phyloP scores from a whole-genome alignment of 352 stramenopile species.

The Globisporangium camurandrum region DNA sequence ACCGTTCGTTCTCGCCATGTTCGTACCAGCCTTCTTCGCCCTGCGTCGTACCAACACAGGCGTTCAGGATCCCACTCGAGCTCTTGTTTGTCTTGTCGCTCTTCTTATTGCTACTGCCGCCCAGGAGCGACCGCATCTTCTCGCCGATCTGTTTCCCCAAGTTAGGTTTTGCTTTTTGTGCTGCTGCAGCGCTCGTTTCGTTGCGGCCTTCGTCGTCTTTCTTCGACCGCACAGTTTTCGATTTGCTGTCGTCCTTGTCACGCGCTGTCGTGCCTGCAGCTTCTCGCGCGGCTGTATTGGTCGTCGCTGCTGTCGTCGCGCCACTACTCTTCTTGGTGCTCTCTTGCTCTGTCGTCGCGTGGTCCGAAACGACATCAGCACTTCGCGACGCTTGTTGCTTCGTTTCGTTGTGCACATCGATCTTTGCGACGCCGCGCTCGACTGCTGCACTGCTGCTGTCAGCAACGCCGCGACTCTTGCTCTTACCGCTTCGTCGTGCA shows the following conservation, averaged over 20 bases:
- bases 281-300: background rate
- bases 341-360: constrained; percentile 9
- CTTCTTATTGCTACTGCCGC: constrained; percentile 62
- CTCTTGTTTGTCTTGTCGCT: constrained; percentile 46
- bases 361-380: constrained; percentile 13
- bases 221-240: constrained; percentile 12
- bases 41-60: constrained; percentile 67
- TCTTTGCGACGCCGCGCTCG: constrained; percentile 28
- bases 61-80: constrained; percentile 75
- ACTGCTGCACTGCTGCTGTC: background rate
- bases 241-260: constrained; percentile 3
- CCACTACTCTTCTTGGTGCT: constrained; percentile 7
- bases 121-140: constrained; percentile 74
- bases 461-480: constrained; percentile 7
- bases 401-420: constrained; percentile 19
- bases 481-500: constrained; percentile 17
- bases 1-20: constrained; percentile 80
- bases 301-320: background rate
- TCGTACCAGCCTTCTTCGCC: constrained; percentile 86
- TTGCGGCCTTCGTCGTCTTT: constrained; percentile 54
- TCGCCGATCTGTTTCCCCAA: constrained; percentile 75
- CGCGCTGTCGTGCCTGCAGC: background rate
- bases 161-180: constrained; percentile 29
- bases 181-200: constrained; percentile 20
- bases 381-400: constrained; percentile 15